Evolutionary conservation across 2,329 filamentous ascomycete species (phyloP), one percentile per base, ranked within the genome.

Genomic region (Penicillium oxalicum): DNA sequence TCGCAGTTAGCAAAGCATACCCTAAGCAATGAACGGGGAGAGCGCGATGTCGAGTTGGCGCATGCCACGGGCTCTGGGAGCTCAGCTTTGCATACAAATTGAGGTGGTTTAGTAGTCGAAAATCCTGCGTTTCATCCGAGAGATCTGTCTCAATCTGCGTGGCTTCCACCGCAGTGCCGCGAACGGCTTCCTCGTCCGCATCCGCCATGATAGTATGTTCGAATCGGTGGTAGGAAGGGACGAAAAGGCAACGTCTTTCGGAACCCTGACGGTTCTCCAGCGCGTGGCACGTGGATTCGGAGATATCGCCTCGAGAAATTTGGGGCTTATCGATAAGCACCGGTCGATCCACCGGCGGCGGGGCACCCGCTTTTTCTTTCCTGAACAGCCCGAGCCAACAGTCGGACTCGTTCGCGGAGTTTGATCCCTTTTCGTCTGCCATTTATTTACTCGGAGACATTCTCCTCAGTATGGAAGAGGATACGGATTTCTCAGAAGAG

Each of bases 101-200:
- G 55, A 83, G 65, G 50, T 74, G 74, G 52, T 74, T 74, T 36
- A 86, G 83, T 53, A 91, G 84, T 55, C 87, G 84, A 68, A 91
- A 96, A 71, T 97, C 91, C 62, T 91, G 89, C 2, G 84, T 81
- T 66, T 91, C 87, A 60, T 95, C 91, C 36, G 85, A 85, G 45
- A 84, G 77, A 53, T 83, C 82, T 41, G 82, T 77, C 48, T 87
- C 82, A n/a, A 64, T 56, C 47, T 67, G 61, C 6, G 68, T 50
- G 12, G 60, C 51, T 45, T 61, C 61, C 41, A 59, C 57, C 4
- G 63, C 58, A 7, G 60, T 60, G 27, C 60, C 59, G 36, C 62
- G 61, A 35, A 73, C 63, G 34, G 58, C 64, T 44, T 72, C 71
- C 56, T 74, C 72, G 44, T 74, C 72, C 47, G 63, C 65, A 57